Percentiles rank a stretch among this genome's conserved stretches.
Conservation (phyloP, 2,329 filamentous ascomycete species). For the Chaetoscypha palmicola region DNA sequence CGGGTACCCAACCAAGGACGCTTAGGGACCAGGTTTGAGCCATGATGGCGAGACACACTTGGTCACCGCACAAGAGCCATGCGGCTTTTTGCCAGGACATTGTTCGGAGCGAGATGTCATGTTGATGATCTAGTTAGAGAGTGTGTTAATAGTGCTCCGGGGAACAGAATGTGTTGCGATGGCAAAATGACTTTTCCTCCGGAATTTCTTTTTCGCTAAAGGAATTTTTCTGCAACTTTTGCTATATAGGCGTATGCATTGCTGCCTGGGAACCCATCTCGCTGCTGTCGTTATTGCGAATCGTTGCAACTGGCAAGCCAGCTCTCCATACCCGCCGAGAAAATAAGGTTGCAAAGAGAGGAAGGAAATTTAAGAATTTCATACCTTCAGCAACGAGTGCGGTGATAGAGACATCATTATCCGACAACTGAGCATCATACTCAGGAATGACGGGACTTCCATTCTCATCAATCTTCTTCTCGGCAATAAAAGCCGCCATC, state of each 20-base stretch:
- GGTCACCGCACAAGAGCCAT: slow-evolving; percentile 41
- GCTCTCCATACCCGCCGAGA: background rate
- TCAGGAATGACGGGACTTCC: slow-evolving; percentile 1
- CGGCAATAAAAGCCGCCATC: background rate
- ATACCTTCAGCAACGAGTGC: slow-evolving; percentile 29
- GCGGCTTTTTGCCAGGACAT: slow-evolving; percentile 47
- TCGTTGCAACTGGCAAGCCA: too few species aligned
- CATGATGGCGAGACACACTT: slow-evolving; percentile 46
- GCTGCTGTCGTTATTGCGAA: background rate
- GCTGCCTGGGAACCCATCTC: background rate
- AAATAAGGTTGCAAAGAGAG: background rate
- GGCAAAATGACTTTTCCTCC: too few species aligned
- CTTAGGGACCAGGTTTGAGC: slow-evolving; percentile 43
- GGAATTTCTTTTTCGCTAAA: too few species aligned
- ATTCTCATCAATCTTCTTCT: slow-evolving; percentile 5
- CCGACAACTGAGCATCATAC: slow-evolving; percentile 4
- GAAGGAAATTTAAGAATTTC: slow-evolving; percentile 1
- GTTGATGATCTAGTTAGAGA: slow-evolving; percentile 33
- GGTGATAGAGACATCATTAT: slow-evolving; percentile 15
- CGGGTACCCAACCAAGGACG: slow-evolving; percentile 41
- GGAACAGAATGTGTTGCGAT: too few species aligned
- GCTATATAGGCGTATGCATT: too few species aligned
- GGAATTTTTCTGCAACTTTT: too few species aligned
- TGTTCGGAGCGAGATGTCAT: slow-evolving; percentile 46
- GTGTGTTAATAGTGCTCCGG: background rate